Evolutionary conservation across 352 stramenopile genomes (phyloP).

Genomic region (Globisporangium cederbergense): DNA sequence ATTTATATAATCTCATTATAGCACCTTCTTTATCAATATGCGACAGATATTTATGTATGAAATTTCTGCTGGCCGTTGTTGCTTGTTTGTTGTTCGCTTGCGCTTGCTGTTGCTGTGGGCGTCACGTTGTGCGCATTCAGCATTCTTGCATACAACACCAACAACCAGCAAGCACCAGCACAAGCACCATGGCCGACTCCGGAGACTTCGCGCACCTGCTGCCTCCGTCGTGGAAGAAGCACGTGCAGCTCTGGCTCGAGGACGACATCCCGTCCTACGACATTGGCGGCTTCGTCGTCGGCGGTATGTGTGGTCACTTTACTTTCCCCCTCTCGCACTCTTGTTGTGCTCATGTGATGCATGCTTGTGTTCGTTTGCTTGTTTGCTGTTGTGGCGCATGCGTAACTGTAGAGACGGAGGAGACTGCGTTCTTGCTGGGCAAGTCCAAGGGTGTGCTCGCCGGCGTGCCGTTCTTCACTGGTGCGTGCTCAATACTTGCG

Average conservation of each 20-base stretch:
- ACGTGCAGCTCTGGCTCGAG: constrained; percentile 93
- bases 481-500: constrained; percentile 7
- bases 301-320: constrained; percentile 34
- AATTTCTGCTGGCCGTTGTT: neutral
- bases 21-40: neutral
- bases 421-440: constrained; percentile 84
- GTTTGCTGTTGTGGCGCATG: neutral
- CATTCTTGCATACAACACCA: neutral
- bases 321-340: neutral
- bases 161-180: neutral
- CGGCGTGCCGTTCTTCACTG: constrained; percentile 94
- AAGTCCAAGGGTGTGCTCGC: constrained; percentile 95
- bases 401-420: constrained; percentile 41
- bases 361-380: constrained; percentile 10
- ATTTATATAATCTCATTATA: neutral
- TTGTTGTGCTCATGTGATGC: neutral
- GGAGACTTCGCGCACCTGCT: constrained; percentile 60
- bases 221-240: constrained; percentile 78
- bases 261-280: constrained; percentile 97
- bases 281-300: constrained; percentile 98
- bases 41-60: neutral
- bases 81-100: neutral
- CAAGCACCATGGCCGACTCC: constrained; percentile 18
- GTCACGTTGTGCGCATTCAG: neutral
- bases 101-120: neutral